Base-by-base conservation (phyloP, 139 green algal species). In the Pleodorina starrii region DNA sequence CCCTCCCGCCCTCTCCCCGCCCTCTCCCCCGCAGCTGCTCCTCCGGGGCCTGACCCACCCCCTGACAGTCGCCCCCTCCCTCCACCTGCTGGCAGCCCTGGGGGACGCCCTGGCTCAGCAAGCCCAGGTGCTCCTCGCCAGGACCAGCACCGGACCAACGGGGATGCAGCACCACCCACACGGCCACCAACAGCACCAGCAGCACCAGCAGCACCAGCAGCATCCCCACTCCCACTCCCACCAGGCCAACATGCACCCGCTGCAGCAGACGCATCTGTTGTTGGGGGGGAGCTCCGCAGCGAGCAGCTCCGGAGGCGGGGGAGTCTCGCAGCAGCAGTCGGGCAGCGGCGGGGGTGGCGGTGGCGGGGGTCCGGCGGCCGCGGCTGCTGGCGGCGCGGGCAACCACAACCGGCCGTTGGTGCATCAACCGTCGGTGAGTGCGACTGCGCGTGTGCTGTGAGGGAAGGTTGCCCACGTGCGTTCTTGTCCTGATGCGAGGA, bases 41-140 rank as follows among this genome's bases (percentile, higher is more conserved):
- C 90, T 98, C 29, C 98, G 97, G 81, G 97, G 96, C 11, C 90
- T 99, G 29, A 94, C 95, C 50, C 93, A 95, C 63, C 80, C 84
- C 0, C 89, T 97, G 14, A 97, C 94, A 2, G 91, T 95, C 84
- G 50, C 88, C n/a, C 68, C 91, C 36, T 94, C 94, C 0, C 68
- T 97, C 5, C 85, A 94, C 77, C 90, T 94, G n/a, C 44, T 96
- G 25, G 57, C 87, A 5, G n/a, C 46, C n/a, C 60, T 94, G 38
- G 90, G 86, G 12, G 71, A 85, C 68, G 93, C 79, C 25, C 74
- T 95, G 68, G 88, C 84, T 11, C 48, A 68, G 1, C 86, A 85
- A 14, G 60, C 87, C 23, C 46, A 46, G 27, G 69, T 80, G 73
- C 82, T 92, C 50, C 40, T 83, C 11, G 40, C 84, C 1, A 10